A percentile compares a stretch with the other conserved stretches of the same genome.
Conservation (phyloP, 2,329 filamentous ascomycete species). For the Phialophora expanda region DNA sequence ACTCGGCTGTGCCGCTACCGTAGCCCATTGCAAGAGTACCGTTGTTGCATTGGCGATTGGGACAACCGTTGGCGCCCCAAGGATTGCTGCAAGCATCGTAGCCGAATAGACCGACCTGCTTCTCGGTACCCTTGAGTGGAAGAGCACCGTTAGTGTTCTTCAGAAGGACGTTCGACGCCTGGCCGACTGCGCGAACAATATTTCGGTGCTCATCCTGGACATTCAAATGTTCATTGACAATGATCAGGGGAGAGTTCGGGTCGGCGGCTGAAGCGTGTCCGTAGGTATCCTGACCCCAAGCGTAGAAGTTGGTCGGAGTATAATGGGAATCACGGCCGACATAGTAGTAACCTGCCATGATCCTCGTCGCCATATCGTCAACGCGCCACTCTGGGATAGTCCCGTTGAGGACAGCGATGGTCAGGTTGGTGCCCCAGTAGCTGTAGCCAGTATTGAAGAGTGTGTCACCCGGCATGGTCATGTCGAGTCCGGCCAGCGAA, state of each 20-base stretch:
- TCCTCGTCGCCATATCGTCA: conserved; percentile 90
- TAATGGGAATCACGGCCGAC: conserved; percentile 58
- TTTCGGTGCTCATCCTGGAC: conserved; percentile 76
- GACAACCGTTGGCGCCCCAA: conserved; percentile 78
- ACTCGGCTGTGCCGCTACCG: conserved; percentile 65
- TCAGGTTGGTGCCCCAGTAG: conserved; percentile 87
- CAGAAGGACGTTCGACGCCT: conserved; percentile 82
- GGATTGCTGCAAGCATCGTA: conserved; percentile 79
- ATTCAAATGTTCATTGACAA: conserved; percentile 79
- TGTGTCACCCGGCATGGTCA: conserved; percentile 86
- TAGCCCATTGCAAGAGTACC: conserved; percentile 68
- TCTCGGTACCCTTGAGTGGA: conserved; percentile 75
- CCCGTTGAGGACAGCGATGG: conserved; percentile 84
- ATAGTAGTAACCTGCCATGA: conserved; percentile 69
- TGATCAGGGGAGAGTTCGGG: conserved; percentile 35
- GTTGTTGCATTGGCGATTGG: conserved; percentile 67
- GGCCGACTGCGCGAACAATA: conserved; percentile 76
- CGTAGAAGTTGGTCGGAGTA: conserved; percentile 75
- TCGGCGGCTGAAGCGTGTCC: conserved; percentile 69
- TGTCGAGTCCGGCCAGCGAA: conserved; percentile 74
- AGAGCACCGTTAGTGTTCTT: conserved; percentile 78
- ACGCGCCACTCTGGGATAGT: conserved; percentile 85
- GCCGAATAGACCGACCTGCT: conserved; percentile 77
- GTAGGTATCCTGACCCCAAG: conserved; percentile 77
- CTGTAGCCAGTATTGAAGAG: conserved; percentile 72